A percentile compares a stretch with the other conserved stretches of the same genome.
phyloP scores from a whole-genome alignment of 108 stramenopile genomes.

The Mediolabrus comicus region DNA sequence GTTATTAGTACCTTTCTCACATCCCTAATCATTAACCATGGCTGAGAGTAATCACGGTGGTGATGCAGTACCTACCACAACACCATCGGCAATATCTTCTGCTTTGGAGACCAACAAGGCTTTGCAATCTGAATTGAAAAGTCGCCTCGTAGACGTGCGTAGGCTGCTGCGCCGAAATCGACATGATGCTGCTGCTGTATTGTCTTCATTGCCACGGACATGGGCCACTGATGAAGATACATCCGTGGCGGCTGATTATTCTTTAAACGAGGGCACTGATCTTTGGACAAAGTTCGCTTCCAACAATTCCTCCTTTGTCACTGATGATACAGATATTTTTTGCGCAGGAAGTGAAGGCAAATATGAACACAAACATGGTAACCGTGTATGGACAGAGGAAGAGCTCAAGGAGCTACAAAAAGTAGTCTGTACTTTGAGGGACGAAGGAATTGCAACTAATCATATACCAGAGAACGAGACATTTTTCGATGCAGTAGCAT shows the following conservation, averaged over 20 bases:
- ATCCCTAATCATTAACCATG: too few relatives aligned
- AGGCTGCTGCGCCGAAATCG: slow-evolving; percentile 21
- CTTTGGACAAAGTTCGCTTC: not conserved
- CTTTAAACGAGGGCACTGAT: not conserved
- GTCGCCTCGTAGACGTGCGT: slow-evolving; percentile 27
- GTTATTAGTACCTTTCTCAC: too few relatives aligned
- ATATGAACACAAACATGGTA: not conserved
- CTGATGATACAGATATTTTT: too few relatives aligned
- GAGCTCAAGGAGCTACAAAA: not conserved
- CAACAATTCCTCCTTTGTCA: not conserved
- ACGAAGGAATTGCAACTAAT: not conserved
- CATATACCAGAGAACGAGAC: not conserved
- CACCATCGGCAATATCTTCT: slow-evolving; percentile 24
- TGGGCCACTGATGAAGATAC: not conserved
- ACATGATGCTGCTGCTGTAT: slow-evolving; percentile 22
- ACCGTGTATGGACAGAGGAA: not conserved
- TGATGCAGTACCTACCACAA: not conserved
- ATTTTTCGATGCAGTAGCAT: slow-evolving; percentile 29
- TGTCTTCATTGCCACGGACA: slow-evolving; percentile 10
- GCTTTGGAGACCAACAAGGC: slow-evolving; percentile 28
- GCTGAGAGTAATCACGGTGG: too few relatives aligned
- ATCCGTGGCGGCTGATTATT: not conserved
- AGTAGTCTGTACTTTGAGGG: not conserved
- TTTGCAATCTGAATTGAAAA: slow-evolving; percentile 32
- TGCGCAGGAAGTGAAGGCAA: not conserved